phyloP scores from a whole-genome alignment of 1,284 basidiomycete species.

The Moesziomyces aphidis region DNA sequence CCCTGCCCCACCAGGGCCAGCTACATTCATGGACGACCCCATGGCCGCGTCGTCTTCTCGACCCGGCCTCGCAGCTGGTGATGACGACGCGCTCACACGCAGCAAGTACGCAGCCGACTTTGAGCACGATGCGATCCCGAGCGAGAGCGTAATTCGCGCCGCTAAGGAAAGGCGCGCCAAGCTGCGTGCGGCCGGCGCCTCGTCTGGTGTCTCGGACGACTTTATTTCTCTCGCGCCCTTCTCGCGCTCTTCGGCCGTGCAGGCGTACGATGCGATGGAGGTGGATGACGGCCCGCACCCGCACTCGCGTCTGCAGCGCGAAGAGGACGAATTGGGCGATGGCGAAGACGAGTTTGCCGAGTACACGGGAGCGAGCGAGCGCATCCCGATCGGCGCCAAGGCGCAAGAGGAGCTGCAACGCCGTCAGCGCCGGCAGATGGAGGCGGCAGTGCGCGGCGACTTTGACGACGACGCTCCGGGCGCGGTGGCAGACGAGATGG shows the following conservation, averaged over 20 bases:
- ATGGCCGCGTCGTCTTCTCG: conserved; percentile 21
- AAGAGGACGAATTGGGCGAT: conserved; percentile 61
- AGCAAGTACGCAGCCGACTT: conserved; percentile 32
- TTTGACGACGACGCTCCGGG: conserved; percentile 27
- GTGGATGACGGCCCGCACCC: conserved; percentile 51
- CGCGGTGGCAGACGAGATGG: conserved; percentile 80
- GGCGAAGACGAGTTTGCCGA: conserved; percentile 64
- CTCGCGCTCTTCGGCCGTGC: conserved; percentile 1
- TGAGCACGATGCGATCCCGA: conserved; percentile 44
- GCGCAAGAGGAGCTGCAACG: conserved; percentile 38
- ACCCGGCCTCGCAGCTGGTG: conserved; percentile 5
- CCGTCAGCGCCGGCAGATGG: conserved; percentile 44
- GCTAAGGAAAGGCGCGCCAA: conserved; percentile 55
- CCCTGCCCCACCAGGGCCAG: conserved; percentile 5
- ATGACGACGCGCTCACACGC: conserved; percentile 14
- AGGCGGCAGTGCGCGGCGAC: conserved; percentile 36
- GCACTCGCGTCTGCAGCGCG: conserved; percentile 54
- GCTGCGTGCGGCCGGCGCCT: conserved; percentile 23
- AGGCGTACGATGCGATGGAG: conserved; percentile 13
- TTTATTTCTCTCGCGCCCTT: conserved; percentile 45
- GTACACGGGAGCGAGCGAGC: conserved; percentile 60
- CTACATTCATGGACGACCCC: conserved; percentile 24
- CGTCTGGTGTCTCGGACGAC: conserved; percentile 22
- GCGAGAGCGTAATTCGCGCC: conserved; percentile 47
- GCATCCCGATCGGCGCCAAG: conserved; percentile 55